phyloP scores from a whole-genome alignment of 768 basidiomycete species.

The Russula olivacea region DNA sequence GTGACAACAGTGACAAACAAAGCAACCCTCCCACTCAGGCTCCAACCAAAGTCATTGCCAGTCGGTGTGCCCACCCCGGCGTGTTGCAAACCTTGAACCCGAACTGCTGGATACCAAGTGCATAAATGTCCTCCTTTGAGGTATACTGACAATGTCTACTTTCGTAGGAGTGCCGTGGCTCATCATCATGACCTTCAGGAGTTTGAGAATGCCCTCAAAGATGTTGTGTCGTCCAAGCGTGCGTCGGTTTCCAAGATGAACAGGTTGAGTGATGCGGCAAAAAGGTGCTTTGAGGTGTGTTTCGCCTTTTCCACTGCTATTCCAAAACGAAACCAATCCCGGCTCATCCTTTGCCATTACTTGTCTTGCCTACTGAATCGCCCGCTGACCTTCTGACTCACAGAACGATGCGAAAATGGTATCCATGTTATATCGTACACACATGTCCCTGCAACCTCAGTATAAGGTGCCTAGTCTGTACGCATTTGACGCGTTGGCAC shows the following conservation, averaged over 20 bases:
- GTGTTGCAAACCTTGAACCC: background rate
- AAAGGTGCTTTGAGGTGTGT: constrained; percentile 73
- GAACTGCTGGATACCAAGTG: constrained; percentile 1
- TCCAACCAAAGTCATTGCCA: background rate
- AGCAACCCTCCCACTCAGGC: background rate
- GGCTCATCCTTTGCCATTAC: constrained; percentile 3
- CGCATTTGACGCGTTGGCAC: constrained; percentile 86
- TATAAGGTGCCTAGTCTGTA: constrained; percentile 87
- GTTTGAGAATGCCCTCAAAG: constrained; percentile 75
- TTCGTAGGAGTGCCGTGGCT: background rate
- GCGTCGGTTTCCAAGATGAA: constrained; percentile 84
- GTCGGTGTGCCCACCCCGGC: background rate
- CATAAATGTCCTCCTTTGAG: constrained; percentile 27
- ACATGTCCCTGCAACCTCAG: constrained; percentile 63
- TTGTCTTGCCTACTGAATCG: background rate
- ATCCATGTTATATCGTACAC: constrained; percentile 81
- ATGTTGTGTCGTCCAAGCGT: constrained; percentile 76
- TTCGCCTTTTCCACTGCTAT: background rate
- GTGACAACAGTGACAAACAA: constrained; percentile 18
- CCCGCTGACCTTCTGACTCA: constrained; percentile 2
- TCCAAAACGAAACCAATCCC: background rate
- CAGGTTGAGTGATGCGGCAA: constrained; percentile 65
- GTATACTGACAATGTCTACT: constrained; percentile 7
- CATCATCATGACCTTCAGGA: constrained; percentile 41
- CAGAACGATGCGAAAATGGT: constrained; percentile 86